Percentiles rank a stretch among this genome's conserved stretches.
These are phyloP conservation scores for Microdochium paspali DNA, from an alignment of 2,329 filamentous ascomycete species.

Conservation along the genomic window DNA sequence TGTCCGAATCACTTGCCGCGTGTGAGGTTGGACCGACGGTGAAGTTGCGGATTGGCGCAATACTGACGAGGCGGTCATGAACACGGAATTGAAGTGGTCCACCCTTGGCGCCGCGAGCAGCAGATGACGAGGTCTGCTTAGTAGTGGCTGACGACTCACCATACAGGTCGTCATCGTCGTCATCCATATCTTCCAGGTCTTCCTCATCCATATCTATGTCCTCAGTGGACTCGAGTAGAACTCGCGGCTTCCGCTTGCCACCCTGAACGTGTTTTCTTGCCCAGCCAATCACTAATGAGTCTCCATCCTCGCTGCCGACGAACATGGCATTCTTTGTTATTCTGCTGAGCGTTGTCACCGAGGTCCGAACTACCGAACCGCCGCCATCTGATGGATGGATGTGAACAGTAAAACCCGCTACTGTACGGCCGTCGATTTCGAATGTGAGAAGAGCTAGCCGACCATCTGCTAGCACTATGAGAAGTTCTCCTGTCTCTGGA, in stretches of 20 bases:
- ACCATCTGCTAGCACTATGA: constrained; percentile 74
- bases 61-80: constrained; percentile 67
- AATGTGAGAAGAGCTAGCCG: constrained; percentile 69
- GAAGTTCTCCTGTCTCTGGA: constrained; percentile 67
- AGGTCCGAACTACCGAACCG: constrained; percentile 49
- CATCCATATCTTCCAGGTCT: constrained; percentile 49
- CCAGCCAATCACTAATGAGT: constrained; percentile 78
- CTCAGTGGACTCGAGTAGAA: constrained; percentile 42
- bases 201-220: constrained; percentile 40
- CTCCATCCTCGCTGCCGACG: constrained; percentile 72
- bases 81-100: constrained; percentile 65
- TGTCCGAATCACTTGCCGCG: constrained; percentile 33
- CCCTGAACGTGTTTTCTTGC: constrained; percentile 52
- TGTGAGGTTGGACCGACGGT: constrained; percentile 52
- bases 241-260: constrained; percentile 53
- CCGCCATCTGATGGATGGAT: constrained; percentile 54
- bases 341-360: constrained; percentile 59
- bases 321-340: constrained; percentile 67
- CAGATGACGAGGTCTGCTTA: constrained; percentile 22
- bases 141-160: constrained; percentile 39
- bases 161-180: constrained; percentile 57
- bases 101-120: constrained; percentile 34
- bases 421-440: constrained; percentile 79
- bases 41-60: constrained; percentile 71
- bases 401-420: constrained; percentile 75